These are phyloP conservation scores for Komagataella mondaviorum DNA, from an alignment of 805 yeast species.

Conservation along the genomic window DNA sequence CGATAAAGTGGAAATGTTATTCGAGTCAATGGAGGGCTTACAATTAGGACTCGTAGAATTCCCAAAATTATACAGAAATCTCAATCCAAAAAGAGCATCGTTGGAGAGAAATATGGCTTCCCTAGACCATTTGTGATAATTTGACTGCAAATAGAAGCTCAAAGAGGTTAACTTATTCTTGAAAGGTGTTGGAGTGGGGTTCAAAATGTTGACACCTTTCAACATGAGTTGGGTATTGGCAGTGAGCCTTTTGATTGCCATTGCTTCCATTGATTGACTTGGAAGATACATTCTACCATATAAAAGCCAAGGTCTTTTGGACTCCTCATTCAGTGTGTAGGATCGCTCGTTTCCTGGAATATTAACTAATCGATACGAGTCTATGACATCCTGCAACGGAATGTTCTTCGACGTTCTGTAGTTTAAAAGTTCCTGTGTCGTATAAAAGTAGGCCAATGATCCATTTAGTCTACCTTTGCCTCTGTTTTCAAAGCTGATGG, in stretches of 20 bases:
- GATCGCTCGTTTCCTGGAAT: constrained; percentile 16
- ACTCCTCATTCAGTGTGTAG: too few species aligned
- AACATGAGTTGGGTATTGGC: constrained; percentile 49
- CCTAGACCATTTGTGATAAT: constrained; percentile 45
- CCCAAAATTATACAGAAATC: constrained; percentile 62
- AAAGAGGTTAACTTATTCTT: constrained; percentile 27
- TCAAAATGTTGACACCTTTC: constrained; percentile 58
- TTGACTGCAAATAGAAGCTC: constrained; percentile 61
- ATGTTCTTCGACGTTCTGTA: constrained; percentile 32
- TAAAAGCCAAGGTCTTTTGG: constrained; percentile 27
- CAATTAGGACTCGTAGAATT: constrained; percentile 1
- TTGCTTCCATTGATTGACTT: constrained; percentile 74
- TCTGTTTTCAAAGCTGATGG: constrained; percentile 50
- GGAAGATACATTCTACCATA: constrained; percentile 90
- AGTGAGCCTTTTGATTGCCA: constrained; percentile 56
- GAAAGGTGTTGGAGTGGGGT: constrained; percentile 9
- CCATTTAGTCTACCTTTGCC: constrained; percentile 52
- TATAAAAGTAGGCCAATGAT: constrained; percentile 68
- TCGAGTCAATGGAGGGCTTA: constrained; percentile 1
- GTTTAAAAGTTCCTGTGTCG: constrained; percentile 41
- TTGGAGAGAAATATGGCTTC: constrained; percentile 76
- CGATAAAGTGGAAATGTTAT: constrained; percentile 45
- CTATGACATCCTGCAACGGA: constrained; percentile 51
- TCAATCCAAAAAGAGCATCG: constrained; percentile 70
- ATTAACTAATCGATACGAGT: constrained; percentile 51